Evolutionary conservation across 192 early-diverging fungal species (phyloP), one percentile per base, ranked within the genome.

Genomic region (Coemansia reversa): DNA sequence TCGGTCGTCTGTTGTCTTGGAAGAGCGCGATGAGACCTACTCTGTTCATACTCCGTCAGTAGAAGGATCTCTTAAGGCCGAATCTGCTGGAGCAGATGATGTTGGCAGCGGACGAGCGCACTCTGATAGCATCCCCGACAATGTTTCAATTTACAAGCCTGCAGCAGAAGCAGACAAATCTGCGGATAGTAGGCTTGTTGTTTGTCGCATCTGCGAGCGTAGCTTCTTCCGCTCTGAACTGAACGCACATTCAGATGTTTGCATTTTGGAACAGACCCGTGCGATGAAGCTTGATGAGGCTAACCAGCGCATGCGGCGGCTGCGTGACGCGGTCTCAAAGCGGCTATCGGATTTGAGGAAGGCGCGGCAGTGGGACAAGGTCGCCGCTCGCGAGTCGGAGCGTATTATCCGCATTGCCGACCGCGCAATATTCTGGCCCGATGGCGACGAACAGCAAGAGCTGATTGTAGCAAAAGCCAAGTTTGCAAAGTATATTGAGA

Each of bases 151-250:
- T 45, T 45, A 45, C 12, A 45, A 51, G 25, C 33, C 42, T 2
- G 52, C 19, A 11, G 20, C 60, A 1, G 65, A 30, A 18, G 22
- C 29, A 7, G 49, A 19, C n/a, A 51, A 28, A 2, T 30, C 16
- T 11, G 55, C 73, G 7, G 67, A 60, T 14, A 61, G 62, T 30
- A 72, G 72, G 52, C 14, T 73, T 50, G 86, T 94, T 11, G 75
- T 95, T 4, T 96, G 94, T 54, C 81, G 94, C 18, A 92, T 96
- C 55, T 96, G 94, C 56, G 94, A 96, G 69, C 91, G 92, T 29
- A 81, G 82, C 47, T 86, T 95, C 20, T 66, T 81, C 32, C 74
- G 87, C 2, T 62, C 78, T 14, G 83, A 85, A 28, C 77, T 95
- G 48, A 89, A 91, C 29, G 82, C 82, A 39, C 94, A 96, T 67